Percentiles rank a stretch among this genome's conserved stretches.
Conservation (phyloP, 2,329 filamentous ascomycete species). For the Diaporthe sp. region DNA sequence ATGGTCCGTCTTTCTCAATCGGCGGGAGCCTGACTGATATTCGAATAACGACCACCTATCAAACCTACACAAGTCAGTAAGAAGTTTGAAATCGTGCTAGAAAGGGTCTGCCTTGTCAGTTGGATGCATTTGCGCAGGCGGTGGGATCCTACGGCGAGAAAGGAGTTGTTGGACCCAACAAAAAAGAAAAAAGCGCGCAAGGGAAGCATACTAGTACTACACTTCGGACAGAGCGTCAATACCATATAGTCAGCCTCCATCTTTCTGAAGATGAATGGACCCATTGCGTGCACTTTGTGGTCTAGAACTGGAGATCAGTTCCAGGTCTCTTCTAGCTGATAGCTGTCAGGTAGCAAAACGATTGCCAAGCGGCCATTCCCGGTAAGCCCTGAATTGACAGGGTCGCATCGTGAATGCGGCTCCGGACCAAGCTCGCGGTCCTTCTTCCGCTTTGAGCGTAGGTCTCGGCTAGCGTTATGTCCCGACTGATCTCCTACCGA, state of each 20-base stretch:
- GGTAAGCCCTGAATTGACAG: neutral
- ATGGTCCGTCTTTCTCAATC: neutral
- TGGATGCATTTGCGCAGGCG: neutral
- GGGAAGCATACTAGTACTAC: neutral
- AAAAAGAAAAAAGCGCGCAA: neutral
- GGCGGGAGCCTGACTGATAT: neutral
- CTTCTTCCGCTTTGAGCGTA: conserved; percentile 11
- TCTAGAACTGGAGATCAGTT: neutral
- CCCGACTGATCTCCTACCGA: conserved; percentile 7
- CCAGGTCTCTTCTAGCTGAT: neutral
- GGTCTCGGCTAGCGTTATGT: neutral
- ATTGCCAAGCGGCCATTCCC: neutral
- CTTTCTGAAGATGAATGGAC: neutral
- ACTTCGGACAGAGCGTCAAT: neutral
- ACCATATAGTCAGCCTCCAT: neutral
- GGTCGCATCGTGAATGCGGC: conserved; percentile 29
- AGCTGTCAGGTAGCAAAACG: neutral
- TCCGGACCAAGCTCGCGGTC: neutral
- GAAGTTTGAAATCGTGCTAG: neutral
- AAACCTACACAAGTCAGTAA: too few relatives aligned
- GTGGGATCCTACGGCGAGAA: neutral
- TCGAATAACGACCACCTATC: neutral
- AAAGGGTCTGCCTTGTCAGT: neutral
- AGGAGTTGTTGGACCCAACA: neutral
- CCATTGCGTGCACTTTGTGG: neutral